phyloP scores from a whole-genome alignment of 805 yeast species.

The Candida methanosorbosa region DNA sequence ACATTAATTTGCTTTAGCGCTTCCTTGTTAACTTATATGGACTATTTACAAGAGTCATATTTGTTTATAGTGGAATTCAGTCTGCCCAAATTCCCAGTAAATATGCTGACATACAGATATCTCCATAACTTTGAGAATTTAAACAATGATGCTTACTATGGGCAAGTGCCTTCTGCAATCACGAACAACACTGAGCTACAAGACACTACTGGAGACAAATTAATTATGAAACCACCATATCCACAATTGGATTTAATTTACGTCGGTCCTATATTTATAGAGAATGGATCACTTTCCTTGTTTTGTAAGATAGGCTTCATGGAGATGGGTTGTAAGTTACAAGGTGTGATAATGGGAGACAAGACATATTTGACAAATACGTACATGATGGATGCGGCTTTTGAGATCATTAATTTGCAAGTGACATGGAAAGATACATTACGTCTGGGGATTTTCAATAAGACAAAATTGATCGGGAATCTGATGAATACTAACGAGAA shows the following conservation, averaged over 20 bases:
- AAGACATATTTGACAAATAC: constrained; percentile 17
- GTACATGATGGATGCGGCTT: constrained; percentile 12
- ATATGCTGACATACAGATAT: constrained; percentile 14
- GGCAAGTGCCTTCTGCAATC: no score
- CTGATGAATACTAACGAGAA: constrained; percentile 2
- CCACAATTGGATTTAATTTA: constrained; percentile 16
- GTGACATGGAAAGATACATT: not conserved
- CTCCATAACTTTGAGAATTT: no score
- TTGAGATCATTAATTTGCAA: constrained; percentile 10
- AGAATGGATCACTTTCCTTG: constrained; percentile 16
- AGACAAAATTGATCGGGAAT: no score
- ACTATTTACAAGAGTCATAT: constrained; percentile 19
- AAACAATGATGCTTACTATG: no score
- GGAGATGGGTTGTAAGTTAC: constrained; percentile 14
- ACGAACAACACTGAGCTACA: constrained; percentile 5
- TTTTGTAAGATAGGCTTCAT: constrained; percentile 16
- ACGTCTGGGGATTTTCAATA: constrained; percentile 1
- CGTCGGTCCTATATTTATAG: constrained; percentile 21
- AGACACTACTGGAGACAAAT: not conserved
- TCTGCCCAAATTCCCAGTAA: constrained; percentile 12
- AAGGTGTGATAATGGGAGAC: constrained; percentile 17
- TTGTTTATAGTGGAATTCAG: constrained; percentile 17
- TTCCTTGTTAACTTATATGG: constrained; percentile 17
- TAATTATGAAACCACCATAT: constrained; percentile 20
- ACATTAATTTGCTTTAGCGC: no score